Conservation (phyloP, 1,284 basidiomycete genomes). For the Heterobasidion annosum region DNA sequence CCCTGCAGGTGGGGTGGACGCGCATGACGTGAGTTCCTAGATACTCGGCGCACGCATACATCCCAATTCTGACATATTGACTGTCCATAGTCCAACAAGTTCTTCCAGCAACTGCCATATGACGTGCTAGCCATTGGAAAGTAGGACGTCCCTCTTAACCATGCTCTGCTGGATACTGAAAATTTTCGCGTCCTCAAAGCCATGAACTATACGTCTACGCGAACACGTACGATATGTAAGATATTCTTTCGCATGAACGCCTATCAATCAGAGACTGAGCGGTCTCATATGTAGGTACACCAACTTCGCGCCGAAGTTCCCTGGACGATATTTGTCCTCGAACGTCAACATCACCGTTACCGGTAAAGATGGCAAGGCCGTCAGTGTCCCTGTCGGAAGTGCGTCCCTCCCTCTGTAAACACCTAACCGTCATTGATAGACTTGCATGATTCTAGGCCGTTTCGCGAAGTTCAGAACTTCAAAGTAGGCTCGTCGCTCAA, state of each 20-base stretch:
- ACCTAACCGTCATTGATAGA: background rate
- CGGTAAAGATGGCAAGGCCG: conserved; percentile 36
- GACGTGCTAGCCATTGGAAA: conserved; percentile 85
- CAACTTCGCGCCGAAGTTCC: conserved; percentile 66
- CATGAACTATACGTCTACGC: conserved; percentile 82
- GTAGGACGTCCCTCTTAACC: conserved; percentile 25
- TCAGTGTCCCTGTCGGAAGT: conserved; percentile 59
- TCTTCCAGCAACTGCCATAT: conserved; percentile 70
- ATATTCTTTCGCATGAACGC: too few species aligned
- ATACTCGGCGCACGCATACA: background rate
- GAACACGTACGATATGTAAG: conserved; percentile 68
- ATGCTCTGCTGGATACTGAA: background rate
- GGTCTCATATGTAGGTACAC: conserved; percentile 12
- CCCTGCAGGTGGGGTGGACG: conserved; percentile 62
- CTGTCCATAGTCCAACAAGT: conserved; percentile 47
- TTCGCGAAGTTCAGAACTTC: conserved; percentile 70
- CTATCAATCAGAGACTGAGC: background rate
- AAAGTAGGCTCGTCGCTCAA: conserved; percentile 35
- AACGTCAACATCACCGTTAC: conserved; percentile 78
- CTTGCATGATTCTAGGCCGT: conserved; percentile 28
- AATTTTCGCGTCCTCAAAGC: conserved; percentile 21
- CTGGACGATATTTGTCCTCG: conserved; percentile 73
- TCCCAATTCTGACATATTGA: background rate
- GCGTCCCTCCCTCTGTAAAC: conserved; percentile 11
- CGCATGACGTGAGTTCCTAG: conserved; percentile 43